Evolutionary conservation across 768 basidiomycete species (phyloP).

Genomic region (Boletales sp.): DNA sequence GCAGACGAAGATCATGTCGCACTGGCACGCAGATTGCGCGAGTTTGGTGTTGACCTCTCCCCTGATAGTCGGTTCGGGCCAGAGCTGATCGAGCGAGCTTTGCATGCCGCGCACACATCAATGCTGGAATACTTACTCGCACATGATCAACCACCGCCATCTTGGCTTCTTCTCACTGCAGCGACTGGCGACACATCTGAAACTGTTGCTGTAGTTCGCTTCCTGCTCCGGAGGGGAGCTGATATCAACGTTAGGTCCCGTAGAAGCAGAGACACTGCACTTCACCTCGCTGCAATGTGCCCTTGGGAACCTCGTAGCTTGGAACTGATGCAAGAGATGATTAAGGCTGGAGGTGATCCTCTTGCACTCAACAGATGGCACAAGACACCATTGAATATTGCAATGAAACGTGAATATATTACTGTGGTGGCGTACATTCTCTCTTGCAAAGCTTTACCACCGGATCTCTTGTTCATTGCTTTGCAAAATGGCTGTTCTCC

Average conservation of each 20-base stretch:
- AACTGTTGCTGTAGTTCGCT: neutral
- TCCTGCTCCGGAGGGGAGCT: slow-evolving; percentile 3
- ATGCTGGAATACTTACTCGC: slow-evolving; percentile 1
- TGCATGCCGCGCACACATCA: neutral
- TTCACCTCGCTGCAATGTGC: neutral
- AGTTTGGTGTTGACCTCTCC: neutral
- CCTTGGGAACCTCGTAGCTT: slow-evolving; percentile 1
- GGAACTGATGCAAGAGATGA: neutral
- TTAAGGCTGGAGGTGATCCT: slow-evolving; percentile 2
- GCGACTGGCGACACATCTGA: neutral
- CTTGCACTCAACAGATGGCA: neutral
- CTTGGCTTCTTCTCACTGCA: neutral
- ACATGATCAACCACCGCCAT: neutral
- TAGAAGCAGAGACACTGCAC: neutral
- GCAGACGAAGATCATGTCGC: neutral
- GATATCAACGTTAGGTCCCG: neutral
- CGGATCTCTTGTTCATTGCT: no score
- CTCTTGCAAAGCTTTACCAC: neutral
- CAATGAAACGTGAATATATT: neutral
- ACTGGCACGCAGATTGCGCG: neutral
- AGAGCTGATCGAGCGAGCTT: neutral
- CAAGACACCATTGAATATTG: neutral
- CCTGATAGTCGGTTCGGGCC: neutral
- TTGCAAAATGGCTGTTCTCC: no score
- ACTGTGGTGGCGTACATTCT: neutral